Conservation (phyloP, 306 rosid species). For the Betula pendula region DNA sequence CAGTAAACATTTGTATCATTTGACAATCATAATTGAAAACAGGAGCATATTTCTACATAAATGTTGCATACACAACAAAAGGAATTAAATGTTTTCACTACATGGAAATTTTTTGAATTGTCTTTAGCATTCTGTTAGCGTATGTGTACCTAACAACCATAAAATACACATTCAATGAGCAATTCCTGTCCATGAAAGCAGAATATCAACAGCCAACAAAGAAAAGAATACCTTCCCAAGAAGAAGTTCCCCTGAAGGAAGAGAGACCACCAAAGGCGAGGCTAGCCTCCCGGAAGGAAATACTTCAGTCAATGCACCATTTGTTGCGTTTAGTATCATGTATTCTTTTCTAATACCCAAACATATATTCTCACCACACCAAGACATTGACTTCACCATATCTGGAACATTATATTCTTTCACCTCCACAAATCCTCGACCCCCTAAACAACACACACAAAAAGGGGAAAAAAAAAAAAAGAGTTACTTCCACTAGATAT, state of each 20-base stretch:
- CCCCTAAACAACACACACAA: slow-evolving; percentile 47
- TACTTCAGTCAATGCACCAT: slow-evolving; percentile 76
- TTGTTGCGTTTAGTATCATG: slow-evolving; percentile 72
- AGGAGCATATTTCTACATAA: background rate
- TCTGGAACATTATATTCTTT: slow-evolving; percentile 89
- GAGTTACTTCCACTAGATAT: background rate
- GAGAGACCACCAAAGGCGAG: slow-evolving; percentile 86
- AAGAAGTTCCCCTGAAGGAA: slow-evolving; percentile 95
- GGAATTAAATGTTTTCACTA: background rate
- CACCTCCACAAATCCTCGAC: slow-evolving; percentile 96
- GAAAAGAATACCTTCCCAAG: slow-evolving; percentile 77
- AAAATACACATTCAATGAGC: slow-evolving; percentile 4
- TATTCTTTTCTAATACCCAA: slow-evolving; percentile 85
- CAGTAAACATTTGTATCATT: slow-evolving; percentile 20
- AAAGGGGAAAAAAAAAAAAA: too few species aligned
- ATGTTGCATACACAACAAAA: background rate
- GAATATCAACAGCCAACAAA: slow-evolving; percentile 1
- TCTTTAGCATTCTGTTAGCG: background rate
- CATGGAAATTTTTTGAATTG: background rate
- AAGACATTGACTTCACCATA: slow-evolving; percentile 82
- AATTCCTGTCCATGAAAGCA: background rate
- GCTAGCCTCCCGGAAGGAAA: slow-evolving; percentile 94
- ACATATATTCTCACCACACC: slow-evolving; percentile 98
- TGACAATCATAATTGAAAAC: slow-evolving; percentile 15
- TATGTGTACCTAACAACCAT: background rate